Evolutionary conservation across 129 eudicot genomes (phyloP), one percentile per base, ranked within the genome.

Genomic region (Tagetes patula): DNA sequence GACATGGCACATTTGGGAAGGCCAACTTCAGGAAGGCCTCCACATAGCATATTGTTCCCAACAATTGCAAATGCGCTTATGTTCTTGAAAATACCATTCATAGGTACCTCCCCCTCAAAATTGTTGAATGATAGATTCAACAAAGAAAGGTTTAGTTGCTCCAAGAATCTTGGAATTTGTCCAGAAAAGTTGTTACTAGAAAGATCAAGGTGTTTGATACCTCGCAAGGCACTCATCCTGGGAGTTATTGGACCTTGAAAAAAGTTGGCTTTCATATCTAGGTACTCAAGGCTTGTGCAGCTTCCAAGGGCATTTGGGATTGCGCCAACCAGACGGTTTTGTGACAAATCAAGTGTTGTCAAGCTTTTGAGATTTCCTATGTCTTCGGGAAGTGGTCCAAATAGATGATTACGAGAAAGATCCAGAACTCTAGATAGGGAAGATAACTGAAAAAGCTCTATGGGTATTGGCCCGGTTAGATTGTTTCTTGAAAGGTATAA

Each of bases 41-140:
- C 85, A 72, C 85, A 77, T 6, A 82, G 68, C 69, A 42, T 43
- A 48, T 11, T 32, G 20, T 77, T 82, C 53, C 85, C 85, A 10
- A 56, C 43, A 27, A 82, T 20, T 1, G 76, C 20, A 20, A 82
- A 39, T n/a, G 74, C 60, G 31, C 80, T 73, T 6, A 42, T 49
- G 43, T 77, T 82, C 34, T n/a, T 60, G 36, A 82, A 82, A 49
- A 73, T 65, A 6, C 85, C 85, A 49, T 10, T 9, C 36, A 33
- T 0, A 0, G 85, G 85, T 30, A 82, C 85, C 68, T 70, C 77
- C 49, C 84, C 84, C 6, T 81, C 74, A 64, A 81, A 43, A 70
- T 75, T 41, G 54, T 81, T 81, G 65, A 63, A 81, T 2, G 84
- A 81, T 54, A 81, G 37, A 70, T 75, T 47, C 58, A 81, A 70